phyloP scores from a whole-genome alignment of 1,139 yeast genomes.

The Candida albicans region DNA sequence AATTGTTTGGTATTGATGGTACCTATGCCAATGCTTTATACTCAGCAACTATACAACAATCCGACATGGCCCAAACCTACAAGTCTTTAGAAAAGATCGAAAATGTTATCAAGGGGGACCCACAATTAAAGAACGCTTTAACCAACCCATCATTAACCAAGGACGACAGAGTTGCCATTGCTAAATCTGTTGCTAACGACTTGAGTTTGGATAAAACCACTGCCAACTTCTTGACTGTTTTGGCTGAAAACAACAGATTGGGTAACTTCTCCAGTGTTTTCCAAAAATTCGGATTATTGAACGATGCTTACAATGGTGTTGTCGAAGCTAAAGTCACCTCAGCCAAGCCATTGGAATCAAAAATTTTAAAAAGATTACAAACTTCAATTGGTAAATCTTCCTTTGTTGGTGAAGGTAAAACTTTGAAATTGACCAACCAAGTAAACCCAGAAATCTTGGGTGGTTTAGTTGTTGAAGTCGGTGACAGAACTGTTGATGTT shows the following conservation, averaged over 20 bases:
- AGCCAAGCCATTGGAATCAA: slow-evolving; percentile 81
- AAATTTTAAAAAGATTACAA: slow-evolving; percentile 77
- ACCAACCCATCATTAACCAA: slow-evolving; percentile 82
- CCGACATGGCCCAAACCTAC: slow-evolving; percentile 72
- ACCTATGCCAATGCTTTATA: slow-evolving; percentile 95
- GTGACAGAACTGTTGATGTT: slow-evolving; percentile 95
- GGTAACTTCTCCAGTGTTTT: slow-evolving; percentile 63
- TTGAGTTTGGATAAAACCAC: slow-evolving; percentile 72
- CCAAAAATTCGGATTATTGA: slow-evolving; percentile 71
- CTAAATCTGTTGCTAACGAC: slow-evolving; percentile 55
- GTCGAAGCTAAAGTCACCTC: slow-evolving; percentile 94
- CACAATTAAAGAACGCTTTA: slow-evolving; percentile 61
- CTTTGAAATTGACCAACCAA: slow-evolving; percentile 77
- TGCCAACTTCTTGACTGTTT: slow-evolving; percentile 75
- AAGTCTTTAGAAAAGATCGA: slow-evolving; percentile 63
- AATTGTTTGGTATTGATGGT: slow-evolving; percentile 93
- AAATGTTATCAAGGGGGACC: slow-evolving; percentile 59
- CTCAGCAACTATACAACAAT: slow-evolving; percentile 85
- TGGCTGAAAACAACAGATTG: slow-evolving; percentile 96
- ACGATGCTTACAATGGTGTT: slow-evolving; percentile 87
- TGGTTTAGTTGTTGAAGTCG: slow-evolving; percentile 94
- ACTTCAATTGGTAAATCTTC: slow-evolving; percentile 74
- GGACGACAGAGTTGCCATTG: slow-evolving; percentile 72
- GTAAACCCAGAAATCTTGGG: slow-evolving; percentile 92
- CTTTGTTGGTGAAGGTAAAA: slow-evolving; percentile 83